These are phyloP conservation scores for Capronia americana DNA, from an alignment of 2,329 filamentous ascomycete genomes.

Conservation along the genomic window DNA sequence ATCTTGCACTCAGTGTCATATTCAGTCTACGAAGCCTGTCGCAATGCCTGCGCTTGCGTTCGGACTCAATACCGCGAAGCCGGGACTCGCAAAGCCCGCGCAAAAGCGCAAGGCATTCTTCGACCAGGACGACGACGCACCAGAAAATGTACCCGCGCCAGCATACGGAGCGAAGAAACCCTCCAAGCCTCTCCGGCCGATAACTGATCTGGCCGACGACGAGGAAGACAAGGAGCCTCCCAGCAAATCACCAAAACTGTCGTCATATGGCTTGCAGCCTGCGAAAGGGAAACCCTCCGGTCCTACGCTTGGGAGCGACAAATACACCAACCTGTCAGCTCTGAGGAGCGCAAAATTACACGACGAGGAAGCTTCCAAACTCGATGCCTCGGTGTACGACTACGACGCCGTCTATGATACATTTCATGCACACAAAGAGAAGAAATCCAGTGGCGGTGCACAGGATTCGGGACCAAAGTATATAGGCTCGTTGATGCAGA, in stretches of 20 bases:
- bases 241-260: constrained; percentile 44
- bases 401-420: constrained; percentile 59
- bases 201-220: constrained; percentile 35
- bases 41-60: constrained; percentile 47
- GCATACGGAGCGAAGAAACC: constrained; percentile 40
- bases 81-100: constrained; percentile 41
- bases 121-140: constrained; percentile 49
- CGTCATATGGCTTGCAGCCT: constrained; percentile 35
- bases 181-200: constrained; percentile 32
- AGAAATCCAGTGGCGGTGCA: constrained; percentile 33
- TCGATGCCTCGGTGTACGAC: constrained; percentile 57
- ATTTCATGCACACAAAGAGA: constrained; percentile 47
- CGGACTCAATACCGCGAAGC: constrained; percentile 51
- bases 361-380: constrained; percentile 50
- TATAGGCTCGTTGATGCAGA: constrained; percentile 65
- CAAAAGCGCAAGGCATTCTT: constrained; percentile 59
- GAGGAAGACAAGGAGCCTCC: constrained; percentile 39
- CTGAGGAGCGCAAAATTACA: constrained; percentile 55
- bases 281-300: constrained; percentile 33
- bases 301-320: constrained; percentile 34
- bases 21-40: background rate
- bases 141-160: constrained; percentile 28
- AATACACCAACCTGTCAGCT: constrained; percentile 55
- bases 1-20: background rate
- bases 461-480: constrained; percentile 59